Base-by-base conservation (phyloP, 2,329 filamentous ascomycete genomes). In the Paradendryphiella salina region DNA sequence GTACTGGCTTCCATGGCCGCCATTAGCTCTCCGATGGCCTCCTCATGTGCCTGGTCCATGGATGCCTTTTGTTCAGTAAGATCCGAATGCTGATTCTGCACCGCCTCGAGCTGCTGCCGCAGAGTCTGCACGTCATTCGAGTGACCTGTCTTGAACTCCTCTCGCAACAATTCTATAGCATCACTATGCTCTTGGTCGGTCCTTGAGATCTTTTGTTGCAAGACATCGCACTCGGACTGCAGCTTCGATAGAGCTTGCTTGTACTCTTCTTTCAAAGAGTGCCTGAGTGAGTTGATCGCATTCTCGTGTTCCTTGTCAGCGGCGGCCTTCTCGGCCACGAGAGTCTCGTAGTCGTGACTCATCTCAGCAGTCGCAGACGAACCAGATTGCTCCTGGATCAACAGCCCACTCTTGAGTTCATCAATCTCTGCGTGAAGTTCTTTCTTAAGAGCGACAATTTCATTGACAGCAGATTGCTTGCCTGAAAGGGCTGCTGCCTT, bases 1-100 rank as follows among this genome's bases (percentile, higher is more conserved):
- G 65, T 64, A 38, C 65, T 69, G 9, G 64, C 57, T 45, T 72
- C 67, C 69, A 73, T 72, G 34, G 64, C 64, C 1, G 56, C 33
- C 64, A 69, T 72, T 3, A 73, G 50, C 45, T 71, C 69, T 6
- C 64, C 59, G n/a, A 73, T 71, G 10, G 69, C 69, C 15, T 67
- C 64, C 38, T 72, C 69, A 18, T 72, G 70, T 4, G 67, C 64
- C 10, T 61, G 59, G 6, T 69, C 68, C 52, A 61, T 67, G 3
- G 61, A 35, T 1, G 54, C 42, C 44, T 70, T 70, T 45, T 71
- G 65, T 37, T 70, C 65, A 1, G 43, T 51, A 1, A 71, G 61
- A 6, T 68, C 64, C 13, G 49, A 49, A 44, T 71, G 63, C 28
- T 60, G 56, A 43, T 62, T 64, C 43, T 69, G 61, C 17, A 68